Evolutionary conservation across 345 rosid genomes (phyloP), one percentile per base, ranked within the genome.

Genomic region (Limnanthes douglasii): DNA sequence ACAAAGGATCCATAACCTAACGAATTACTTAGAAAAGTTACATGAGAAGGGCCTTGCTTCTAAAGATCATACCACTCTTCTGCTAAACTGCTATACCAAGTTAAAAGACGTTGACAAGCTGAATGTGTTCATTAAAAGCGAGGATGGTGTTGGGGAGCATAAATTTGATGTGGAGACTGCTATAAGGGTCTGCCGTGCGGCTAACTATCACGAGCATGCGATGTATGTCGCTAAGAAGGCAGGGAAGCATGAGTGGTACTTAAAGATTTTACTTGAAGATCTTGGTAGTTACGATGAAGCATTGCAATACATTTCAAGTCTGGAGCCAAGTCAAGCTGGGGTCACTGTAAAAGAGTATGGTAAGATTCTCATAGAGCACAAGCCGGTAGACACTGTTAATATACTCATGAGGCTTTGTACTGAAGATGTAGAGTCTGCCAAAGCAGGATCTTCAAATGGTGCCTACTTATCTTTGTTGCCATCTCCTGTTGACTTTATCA

Each of bases 171-270:
- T 84, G 37, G 98, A 90, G 60, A 90, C 98, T 41, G 98, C 98
- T 37, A 84, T 90, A 48, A 70, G 92, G 71, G 98, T 90, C 39
- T 90, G 98, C 31, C 96, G 94, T 32, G 86, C 96, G 39, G 94
- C 98, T 50, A 90, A 80, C 49, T 90, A 84, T 65, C 96, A 90
- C 16, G 95, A 84, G 61, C 98, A 90, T 48, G 96, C 98, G 8
- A 90, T 90, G 96, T 80, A 80, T 54, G 98, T 90, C 41, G 98
- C 98, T 8, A 77, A 75, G 73, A 90, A 84, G 65, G 92, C 98
- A 15, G 94, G 96, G 41, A 75, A 73, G 54, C 98, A 90, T 70
- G 96, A 90, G 50, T 73, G 77, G 79, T 90, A 90, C 56, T 47
- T 81, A 33, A 81, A 81, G 62, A 90, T 90, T 62, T 64, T 90